phyloP scores from a whole-genome alignment of 768 basidiomycete species.

The Dioszegia aurantiaca region DNA sequence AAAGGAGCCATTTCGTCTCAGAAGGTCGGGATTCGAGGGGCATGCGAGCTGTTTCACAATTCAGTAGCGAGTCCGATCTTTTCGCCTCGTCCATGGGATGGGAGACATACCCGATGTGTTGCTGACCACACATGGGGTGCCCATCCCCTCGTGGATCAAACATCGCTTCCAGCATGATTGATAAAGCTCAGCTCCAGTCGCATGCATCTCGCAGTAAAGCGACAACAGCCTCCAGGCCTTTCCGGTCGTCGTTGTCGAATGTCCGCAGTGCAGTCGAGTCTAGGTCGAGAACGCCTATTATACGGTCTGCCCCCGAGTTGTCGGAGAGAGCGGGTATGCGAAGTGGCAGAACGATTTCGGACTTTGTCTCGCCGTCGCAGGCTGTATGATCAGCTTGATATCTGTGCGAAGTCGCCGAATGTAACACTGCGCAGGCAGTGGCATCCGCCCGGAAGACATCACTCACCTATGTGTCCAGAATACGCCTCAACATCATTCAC shows the following conservation, averaged over 20 bases:
- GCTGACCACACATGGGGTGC: too few species aligned
- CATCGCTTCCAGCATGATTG: neutral
- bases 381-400: constrained; percentile 48
- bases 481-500: constrained; percentile 75
- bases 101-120: too few species aligned
- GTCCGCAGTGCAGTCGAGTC: constrained; percentile 72
- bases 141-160: too few species aligned
- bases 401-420: too few species aligned
- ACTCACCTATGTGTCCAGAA: constrained; percentile 76
- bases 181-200: constrained; percentile 25
- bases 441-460: neutral
- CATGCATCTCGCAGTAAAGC: constrained; percentile 58
- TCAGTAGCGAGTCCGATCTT: too few species aligned
- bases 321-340: constrained; percentile 15
- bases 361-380: constrained; percentile 84
- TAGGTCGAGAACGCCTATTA: constrained; percentile 67
- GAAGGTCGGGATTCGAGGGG: too few species aligned
- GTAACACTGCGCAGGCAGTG: too few species aligned
- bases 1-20: too few species aligned
- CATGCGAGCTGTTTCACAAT: too few species aligned
- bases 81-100: too few species aligned
- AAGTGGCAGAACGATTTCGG: constrained; percentile 85
- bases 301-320: constrained; percentile 27
- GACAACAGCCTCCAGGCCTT: constrained; percentile 73
- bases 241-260: constrained; percentile 72